Evolutionary conservation across 2,329 filamentous ascomycete genomes (phyloP).

Genomic region (Verticillium klebahnii): DNA sequence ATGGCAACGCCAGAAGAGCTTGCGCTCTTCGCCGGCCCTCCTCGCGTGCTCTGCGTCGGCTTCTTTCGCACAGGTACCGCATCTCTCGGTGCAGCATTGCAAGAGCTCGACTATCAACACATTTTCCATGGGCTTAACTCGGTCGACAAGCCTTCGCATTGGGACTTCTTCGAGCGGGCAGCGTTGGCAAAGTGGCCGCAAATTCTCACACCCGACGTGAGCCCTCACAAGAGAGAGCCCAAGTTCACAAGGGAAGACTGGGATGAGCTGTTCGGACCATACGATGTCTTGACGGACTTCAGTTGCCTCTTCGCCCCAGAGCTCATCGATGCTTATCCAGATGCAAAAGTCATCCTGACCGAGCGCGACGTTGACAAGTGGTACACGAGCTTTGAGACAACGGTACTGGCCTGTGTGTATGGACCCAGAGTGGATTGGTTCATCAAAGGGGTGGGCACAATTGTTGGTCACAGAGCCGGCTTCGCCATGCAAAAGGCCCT

Average conservation of each 20-base stretch:
- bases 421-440: slow-evolving; percentile 11
- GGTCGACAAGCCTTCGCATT: slow-evolving; percentile 2
- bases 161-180: slow-evolving; percentile 3
- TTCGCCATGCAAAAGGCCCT: slow-evolving; percentile 18
- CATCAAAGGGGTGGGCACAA: slow-evolving; percentile 18
- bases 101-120: slow-evolving; percentile 6
- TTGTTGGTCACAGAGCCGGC: slow-evolving; percentile 25
- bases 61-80: slow-evolving; percentile 11
- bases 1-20: too few species aligned
- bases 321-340: slow-evolving; percentile 23
- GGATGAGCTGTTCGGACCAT: slow-evolving; percentile 25
- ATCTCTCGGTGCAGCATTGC: slow-evolving; percentile 7
- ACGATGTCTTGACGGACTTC: slow-evolving; percentile 24
- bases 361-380: slow-evolving; percentile 25
- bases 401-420: slow-evolving; percentile 19
- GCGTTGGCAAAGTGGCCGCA: slow-evolving; percentile 1
- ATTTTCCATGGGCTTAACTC: slow-evolving; percentile 10
- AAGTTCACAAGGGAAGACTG: slow-evolving; percentile 19
- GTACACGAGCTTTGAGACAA: slow-evolving; percentile 25
- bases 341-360: slow-evolving; percentile 28
- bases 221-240: neutral
- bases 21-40: too few species aligned
- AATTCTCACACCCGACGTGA: too few species aligned
- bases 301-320: slow-evolving; percentile 20
- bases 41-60: slow-evolving; percentile 8